Conservation (phyloP, 2,329 filamentous ascomycete genomes). For the Rachicladosporium sp. region DNA sequence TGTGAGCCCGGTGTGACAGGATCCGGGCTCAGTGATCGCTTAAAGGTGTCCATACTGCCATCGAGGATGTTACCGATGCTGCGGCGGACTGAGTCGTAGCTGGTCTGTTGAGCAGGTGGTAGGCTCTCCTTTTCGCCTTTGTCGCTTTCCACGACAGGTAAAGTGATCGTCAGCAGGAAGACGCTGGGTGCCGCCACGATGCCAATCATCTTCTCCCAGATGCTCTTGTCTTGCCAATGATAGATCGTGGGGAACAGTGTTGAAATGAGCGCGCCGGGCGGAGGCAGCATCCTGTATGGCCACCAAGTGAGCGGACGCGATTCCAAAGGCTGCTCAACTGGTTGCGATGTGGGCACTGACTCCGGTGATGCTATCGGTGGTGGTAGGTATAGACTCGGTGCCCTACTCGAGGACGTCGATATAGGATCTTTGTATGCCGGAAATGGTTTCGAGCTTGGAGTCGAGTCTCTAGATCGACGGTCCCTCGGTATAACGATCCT, state of each 20-base stretch:
- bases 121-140: slow-evolving; percentile 21
- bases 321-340: slow-evolving; percentile 12
- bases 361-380: slow-evolving; percentile 37
- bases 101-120: slow-evolving; percentile 1
- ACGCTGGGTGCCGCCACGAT: slow-evolving; percentile 80
- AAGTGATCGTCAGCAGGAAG: slow-evolving; percentile 74
- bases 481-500: slow-evolving; percentile 29
- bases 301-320: slow-evolving; percentile 37
- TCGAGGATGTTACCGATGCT: neutral
- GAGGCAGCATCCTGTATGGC: slow-evolving; percentile 62
- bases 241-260: slow-evolving; percentile 81
- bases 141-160: slow-evolving; percentile 75
- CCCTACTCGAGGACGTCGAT: slow-evolving; percentile 32
- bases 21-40: neutral
- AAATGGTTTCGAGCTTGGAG: slow-evolving; percentile 48
- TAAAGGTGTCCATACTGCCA: too few relatives aligned
- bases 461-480: slow-evolving; percentile 21
- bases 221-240: slow-evolving; percentile 67
- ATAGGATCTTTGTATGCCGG: slow-evolving; percentile 47
- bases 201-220: slow-evolving; percentile 74
- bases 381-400: slow-evolving; percentile 46
- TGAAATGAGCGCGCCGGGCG: slow-evolving; percentile 56
- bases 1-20: neutral
- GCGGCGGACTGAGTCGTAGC: slow-evolving; percentile 3
- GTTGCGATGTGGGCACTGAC: slow-evolving; percentile 27